phyloP scores from a whole-genome alignment of 164 flowering plant species.

The Chimonanthus salicifolius region DNA sequence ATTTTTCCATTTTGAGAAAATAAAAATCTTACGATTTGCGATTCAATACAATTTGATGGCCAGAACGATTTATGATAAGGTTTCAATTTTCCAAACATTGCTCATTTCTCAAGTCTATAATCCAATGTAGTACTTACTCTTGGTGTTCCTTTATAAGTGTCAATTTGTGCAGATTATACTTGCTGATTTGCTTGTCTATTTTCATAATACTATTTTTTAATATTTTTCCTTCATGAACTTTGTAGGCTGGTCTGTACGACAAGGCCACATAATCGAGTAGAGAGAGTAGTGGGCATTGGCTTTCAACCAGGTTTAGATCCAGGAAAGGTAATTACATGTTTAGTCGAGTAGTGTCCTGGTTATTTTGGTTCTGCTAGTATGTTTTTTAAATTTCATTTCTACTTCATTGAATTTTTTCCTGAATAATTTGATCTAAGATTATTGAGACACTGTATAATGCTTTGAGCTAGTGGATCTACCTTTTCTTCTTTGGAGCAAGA shows the following conservation, averaged over 20 bases:
- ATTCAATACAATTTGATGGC: too few relatives aligned
- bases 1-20: too few relatives aligned
- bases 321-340: conserved; percentile 43
- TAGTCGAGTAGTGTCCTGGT: not conserved
- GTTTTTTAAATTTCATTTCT: not conserved
- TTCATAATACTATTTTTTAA: not conserved
- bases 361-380: not conserved
- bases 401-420: not conserved
- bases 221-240: not conserved
- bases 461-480: too few relatives aligned
- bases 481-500: too few relatives aligned
- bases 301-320: conserved; percentile 95
- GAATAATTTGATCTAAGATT: not conserved
- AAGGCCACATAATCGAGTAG: conserved; percentile 60
- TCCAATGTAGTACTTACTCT: not conserved
- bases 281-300: conserved; percentile 82
- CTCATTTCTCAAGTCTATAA: not conserved
- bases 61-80: too few relatives aligned
- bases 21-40: too few relatives aligned
- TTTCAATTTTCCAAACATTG: too few relatives aligned
- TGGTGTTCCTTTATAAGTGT: not conserved
- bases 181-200: not conserved
- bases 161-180: not conserved
- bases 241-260: conserved; percentile 65
- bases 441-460: not conserved